Evolutionary conservation across 352 stramenopile genomes (phyloP), one percentile per base, ranked within the genome.

Genomic region (Phytophthora citricola): DNA sequence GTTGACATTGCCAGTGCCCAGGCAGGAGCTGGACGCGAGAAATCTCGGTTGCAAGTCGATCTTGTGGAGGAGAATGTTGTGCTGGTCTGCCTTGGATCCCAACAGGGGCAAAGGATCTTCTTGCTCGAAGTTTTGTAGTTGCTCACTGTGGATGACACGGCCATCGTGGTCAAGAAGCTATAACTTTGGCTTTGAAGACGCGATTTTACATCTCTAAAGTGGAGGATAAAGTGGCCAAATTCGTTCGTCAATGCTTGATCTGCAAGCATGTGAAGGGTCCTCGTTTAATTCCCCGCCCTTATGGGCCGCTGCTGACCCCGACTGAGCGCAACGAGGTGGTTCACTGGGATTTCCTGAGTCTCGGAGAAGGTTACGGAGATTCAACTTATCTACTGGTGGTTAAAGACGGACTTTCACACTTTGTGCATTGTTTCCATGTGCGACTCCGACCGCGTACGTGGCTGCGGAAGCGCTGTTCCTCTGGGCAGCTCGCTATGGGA

Each of bases 381-480:
- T 15, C 34, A 7, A 5, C 0, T 40, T 40, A 15, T 15, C 34
- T 40, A 0, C 34, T 40, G 5, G 34, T 40, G 5, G 9, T 40
- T 0, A 40, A 17, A 7, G 34, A 40, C n/a, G n/a, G n/a, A n/a
- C n/a, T n/a, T n/a, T n/a, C n/a, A n/a, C n/a, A n/a, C n/a, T n/a
- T n/a, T n/a, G n/a, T n/a, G n/a, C n/a, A n/a, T n/a, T n/a, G n/a
- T n/a, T n/a, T n/a, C n/a, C n/a, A n/a, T n/a, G n/a, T n/a, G n/a
- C n/a, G n/a, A n/a, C n/a, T n/a, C n/a, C n/a, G n/a, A 8, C 34
- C 9, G 34, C 34, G 9, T 40, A 15, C 14, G 34, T 40, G 3
- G 54, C 43, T 7, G 32, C 54, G 20, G 54, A 62, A 14, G n/a
- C 54, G 29, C 15, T 54, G 31, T 20, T 39, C 3, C n/a, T 47